phyloP scores from a whole-genome alignment of 345 rosid species.

The Anastatica hierochuntica region DNA sequence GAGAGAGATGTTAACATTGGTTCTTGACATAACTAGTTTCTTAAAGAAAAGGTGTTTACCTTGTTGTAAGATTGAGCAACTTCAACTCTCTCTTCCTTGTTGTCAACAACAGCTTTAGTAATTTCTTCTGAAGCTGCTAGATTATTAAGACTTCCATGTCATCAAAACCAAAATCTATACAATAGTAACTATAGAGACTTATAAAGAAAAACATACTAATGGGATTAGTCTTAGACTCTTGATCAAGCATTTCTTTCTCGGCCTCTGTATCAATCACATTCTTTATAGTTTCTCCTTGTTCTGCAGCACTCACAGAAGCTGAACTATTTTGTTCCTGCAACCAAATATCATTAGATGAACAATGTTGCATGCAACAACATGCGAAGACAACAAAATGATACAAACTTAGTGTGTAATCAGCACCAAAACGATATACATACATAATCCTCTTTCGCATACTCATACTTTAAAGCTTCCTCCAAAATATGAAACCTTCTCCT shows the following conservation, averaged over 20 bases:
- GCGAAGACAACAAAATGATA: neutral
- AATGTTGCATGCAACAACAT: neutral
- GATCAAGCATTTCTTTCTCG: constrained; percentile 16
- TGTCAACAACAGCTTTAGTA: neutral
- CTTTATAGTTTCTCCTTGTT: constrained; percentile 30
- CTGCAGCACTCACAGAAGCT: constrained; percentile 1
- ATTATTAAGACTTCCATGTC: neutral
- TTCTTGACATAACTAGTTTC: neutral
- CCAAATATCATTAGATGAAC: constrained; percentile 2
- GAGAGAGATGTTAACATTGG: neutral
- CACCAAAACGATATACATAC: constrained; percentile 38
- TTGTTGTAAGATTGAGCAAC: constrained; percentile 35
- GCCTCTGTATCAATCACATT: constrained; percentile 21
- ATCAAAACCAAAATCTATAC: neutral
- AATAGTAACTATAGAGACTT: neutral
- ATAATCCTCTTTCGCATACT: constrained; percentile 33
- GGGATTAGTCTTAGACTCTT: constrained; percentile 31
- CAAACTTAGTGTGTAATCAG: neutral
- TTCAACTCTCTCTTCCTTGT: neutral
- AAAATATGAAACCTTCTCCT: constrained; percentile 56
- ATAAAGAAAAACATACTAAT: constrained; percentile 26
- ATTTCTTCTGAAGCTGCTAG: neutral
- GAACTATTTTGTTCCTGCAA: constrained; percentile 32
- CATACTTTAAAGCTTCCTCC: constrained; percentile 47
- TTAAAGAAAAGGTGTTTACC: constrained; percentile 26